Conservation (phyloP, 2,329 filamentous ascomycete species). For the Alternaria burnsii region DNA sequence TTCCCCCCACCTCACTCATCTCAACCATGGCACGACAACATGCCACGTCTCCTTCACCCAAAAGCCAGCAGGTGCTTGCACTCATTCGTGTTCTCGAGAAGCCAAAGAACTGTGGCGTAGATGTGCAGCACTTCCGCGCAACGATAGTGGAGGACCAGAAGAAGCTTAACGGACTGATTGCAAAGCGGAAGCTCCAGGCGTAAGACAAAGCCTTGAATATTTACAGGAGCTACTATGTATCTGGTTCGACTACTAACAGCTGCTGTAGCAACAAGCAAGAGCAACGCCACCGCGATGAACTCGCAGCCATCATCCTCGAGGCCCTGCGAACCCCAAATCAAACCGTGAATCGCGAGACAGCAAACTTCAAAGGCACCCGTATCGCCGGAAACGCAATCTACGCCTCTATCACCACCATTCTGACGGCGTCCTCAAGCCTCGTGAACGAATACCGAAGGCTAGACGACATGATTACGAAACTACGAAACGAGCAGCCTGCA, state of each 20-base stretch:
- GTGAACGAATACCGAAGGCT: constrained; percentile 36
- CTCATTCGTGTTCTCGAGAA: constrained; percentile 28
- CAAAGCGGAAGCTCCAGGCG: constrained; percentile 30
- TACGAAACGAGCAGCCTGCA: constrained; percentile 26
- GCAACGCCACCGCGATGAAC: constrained; percentile 29
- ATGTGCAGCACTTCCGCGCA: constrained; percentile 32
- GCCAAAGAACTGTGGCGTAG: constrained; percentile 30
- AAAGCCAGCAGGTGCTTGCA: constrained; percentile 41
- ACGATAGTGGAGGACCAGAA: constrained; percentile 28
- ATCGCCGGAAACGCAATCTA: constrained; percentile 28
- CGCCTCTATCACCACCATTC: constrained; percentile 18
- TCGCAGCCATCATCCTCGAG: constrained; percentile 27
- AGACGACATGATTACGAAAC: constrained; percentile 28
- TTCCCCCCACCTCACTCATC: not conserved
- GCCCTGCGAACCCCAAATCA: constrained; percentile 29
- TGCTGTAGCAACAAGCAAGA: constrained; percentile 26
- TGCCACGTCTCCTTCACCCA: constrained; percentile 15
- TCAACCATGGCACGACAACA: constrained; percentile 29
- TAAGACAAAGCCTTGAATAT: constrained; percentile 17
- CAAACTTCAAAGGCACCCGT: constrained; percentile 22
- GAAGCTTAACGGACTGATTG: constrained; percentile 26
- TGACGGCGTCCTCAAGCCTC: constrained; percentile 29
- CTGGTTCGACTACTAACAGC: not conserved
- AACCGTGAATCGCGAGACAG: not conserved
- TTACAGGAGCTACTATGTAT: not conserved